Conservation (phyloP, 148 eudicot genomes). For the Rhododendron henanense region DNA sequence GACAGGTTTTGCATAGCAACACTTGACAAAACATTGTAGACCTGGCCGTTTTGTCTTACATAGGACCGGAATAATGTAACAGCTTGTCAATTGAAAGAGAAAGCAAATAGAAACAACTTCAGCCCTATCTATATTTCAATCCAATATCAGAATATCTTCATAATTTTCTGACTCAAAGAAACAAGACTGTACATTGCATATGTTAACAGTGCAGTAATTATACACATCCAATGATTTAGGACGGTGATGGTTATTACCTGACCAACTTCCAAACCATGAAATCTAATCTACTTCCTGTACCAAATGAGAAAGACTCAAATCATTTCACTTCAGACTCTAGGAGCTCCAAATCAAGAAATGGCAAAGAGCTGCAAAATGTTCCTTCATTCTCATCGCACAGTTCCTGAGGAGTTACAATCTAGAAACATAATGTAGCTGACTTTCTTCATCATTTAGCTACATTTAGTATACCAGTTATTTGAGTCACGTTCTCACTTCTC, state of each 20-base stretch:
- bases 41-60: not conserved
- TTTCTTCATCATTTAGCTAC: not conserved
- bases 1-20: not conserved
- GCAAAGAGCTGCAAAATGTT: constrained; percentile 1
- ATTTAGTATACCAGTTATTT: not conserved
- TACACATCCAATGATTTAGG: not conserved
- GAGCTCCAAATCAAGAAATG: not conserved
- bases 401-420: not conserved
- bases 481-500: constrained; percentile 5
- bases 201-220: not conserved
- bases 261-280: constrained; percentile 3
- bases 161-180: not conserved
- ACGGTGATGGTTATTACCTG: constrained; percentile 3
- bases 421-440: not conserved
- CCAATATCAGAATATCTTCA: not conserved
- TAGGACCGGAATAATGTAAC: not conserved
- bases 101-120: not conserved
- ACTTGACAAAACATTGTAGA: not conserved
- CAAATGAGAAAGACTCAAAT: not conserved
- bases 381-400: not conserved
- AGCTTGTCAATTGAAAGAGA: not conserved
- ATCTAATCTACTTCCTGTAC: not conserved
- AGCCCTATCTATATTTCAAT: not conserved
- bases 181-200: not conserved
- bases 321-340: not conserved